Evolutionary conservation across 345 rosid genomes (phyloP), one percentile per base, ranked within the genome.

Genomic region (Arabidopsis suecica): DNA sequence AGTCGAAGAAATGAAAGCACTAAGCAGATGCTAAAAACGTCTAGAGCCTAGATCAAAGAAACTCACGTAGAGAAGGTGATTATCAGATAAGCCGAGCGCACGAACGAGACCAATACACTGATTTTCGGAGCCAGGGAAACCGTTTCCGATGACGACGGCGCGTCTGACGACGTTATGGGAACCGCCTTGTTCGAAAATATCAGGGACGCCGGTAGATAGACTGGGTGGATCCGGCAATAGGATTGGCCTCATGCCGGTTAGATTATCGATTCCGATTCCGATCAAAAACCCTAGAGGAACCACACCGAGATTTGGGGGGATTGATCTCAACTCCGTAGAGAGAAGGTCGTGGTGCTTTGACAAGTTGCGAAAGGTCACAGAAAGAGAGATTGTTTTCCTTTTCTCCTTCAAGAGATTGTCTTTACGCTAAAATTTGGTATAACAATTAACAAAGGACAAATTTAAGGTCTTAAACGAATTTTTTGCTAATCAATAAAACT

Each of bases 61-160:
- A 83, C 94, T 88, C 78, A 92, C 99, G 51, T 87, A 92, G 74
- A 92, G 81, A 22, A 83, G 81, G 36, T 83, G 90, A 69, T 85
- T 88, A 36, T 86, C 90, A 2, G 83, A 78, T 25, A 95, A 83
- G 18, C 98, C 98, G 36, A 95, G 93, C 4, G 97, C 93, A 40
- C 90, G 88, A 72, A 88, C 88, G 84, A 95, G 83, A 10, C 99
- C 99, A 70, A 95, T 76, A 74, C 91, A 78, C 84, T 95, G 99
- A 77, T 90, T 89, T 84, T 95, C 99, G n/a, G 98, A 86, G 44
- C 87, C 86, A 23, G 94, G 75, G 60, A 81, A 89, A 20, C 98
- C 97, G 82, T 86, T 95, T 11, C 99, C 98, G 23, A 95, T 89
- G 8, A 95, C 81, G 62, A 95, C 91, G 61, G 99, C 98, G 69